Conservation (phyloP, 2,329 filamentous ascomycete species). For the Kalmusia sp. region DNA sequence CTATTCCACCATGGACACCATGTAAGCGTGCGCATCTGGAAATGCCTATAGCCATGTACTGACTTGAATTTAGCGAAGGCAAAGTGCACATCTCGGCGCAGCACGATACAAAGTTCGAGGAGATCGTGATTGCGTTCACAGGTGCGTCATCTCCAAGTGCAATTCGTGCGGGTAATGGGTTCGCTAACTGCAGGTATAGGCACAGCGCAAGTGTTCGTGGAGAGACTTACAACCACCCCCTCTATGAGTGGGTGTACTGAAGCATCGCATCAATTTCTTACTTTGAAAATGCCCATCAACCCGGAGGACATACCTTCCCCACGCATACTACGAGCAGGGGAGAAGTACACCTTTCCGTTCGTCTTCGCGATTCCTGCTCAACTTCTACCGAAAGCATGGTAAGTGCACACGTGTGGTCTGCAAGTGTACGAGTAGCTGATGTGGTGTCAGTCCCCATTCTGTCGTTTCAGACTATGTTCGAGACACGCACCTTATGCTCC, state of each 20-base stretch:
- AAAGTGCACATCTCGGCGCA: slow-evolving; percentile 5
- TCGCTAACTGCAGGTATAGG: slow-evolving; percentile 47
- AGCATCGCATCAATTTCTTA: slow-evolving; percentile 67
- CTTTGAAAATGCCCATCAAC: slow-evolving; percentile 66
- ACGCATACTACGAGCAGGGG: slow-evolving; percentile 61
- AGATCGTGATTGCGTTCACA: slow-evolving; percentile 65
- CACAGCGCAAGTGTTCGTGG: slow-evolving; percentile 60
- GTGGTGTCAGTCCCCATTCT: slow-evolving; percentile 50
- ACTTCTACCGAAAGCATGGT: slow-evolving; percentile 65
- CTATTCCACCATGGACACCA: slow-evolving; percentile 65
- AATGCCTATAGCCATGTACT: background rate
- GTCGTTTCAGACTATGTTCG: slow-evolving; percentile 60
- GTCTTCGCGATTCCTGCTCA: slow-evolving; percentile 68
- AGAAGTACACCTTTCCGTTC: slow-evolving; percentile 67
- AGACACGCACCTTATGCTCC: slow-evolving; percentile 64
- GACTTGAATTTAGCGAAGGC: background rate
- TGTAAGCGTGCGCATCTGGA: slow-evolving; percentile 49
- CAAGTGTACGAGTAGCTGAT: background rate
- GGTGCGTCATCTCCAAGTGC: slow-evolving; percentile 47
- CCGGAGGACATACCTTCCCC: slow-evolving; percentile 61
- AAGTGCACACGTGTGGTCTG: background rate
- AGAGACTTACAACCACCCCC: slow-evolving; percentile 60
- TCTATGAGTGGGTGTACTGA: slow-evolving; percentile 62
- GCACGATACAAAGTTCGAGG: slow-evolving; percentile 62
- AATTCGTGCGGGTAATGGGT: background rate